Evolutionary conservation across 2,329 filamentous ascomycete species (phyloP), one percentile per base, ranked within the genome.

Genomic region (Diplodia scrobiculata): DNA sequence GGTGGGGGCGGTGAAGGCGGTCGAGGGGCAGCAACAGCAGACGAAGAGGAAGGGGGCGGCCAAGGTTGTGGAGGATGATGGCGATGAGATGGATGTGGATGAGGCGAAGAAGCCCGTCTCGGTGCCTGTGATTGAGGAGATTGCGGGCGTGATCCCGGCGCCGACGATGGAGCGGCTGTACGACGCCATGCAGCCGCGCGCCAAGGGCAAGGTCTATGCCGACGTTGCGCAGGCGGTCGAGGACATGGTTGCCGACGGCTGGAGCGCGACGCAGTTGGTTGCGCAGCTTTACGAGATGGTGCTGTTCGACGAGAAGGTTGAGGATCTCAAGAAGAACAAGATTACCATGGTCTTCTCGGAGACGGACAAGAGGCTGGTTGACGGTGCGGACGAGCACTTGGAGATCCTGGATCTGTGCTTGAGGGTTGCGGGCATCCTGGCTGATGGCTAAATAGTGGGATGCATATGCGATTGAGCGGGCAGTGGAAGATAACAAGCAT

Each of bases 321-420:
- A 87, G 0, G 92, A 97, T 73, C 79, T 86, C 13, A 91, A 96
- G 74, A 99, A 99, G 81, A 96, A 94, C 75, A 89, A 89, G 76
- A 94, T 99, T 67, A 89, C 94, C 55, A 83, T 91, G 68, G 83
- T 94, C 3, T 99, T 99, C 75, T 97, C 93, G 0, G 93, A 98
- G 77, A 84, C 94, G 32, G 95, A 99, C 75, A 98, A 98, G 83
- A 86, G 95, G 70, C 79, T 99, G 54, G 90, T 97, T 5, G 96
- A 99, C 77, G 95, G 95, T 9, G 90, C 93, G 2, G 95, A 99
- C 74, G 95, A 99, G 79, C 94, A 99, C 76, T 81, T 99, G 27
- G 92, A 91, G 0, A 90, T 98, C 67, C 80, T 99, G 36, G 94
- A 99, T 77, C 76, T 98, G 70, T 84, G 90, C 6, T 82, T 98